Evolutionary conservation across 306 rosid species (phyloP), one percentile per base, ranked within the genome.

Genomic region (Coriaria nepalensis): DNA sequence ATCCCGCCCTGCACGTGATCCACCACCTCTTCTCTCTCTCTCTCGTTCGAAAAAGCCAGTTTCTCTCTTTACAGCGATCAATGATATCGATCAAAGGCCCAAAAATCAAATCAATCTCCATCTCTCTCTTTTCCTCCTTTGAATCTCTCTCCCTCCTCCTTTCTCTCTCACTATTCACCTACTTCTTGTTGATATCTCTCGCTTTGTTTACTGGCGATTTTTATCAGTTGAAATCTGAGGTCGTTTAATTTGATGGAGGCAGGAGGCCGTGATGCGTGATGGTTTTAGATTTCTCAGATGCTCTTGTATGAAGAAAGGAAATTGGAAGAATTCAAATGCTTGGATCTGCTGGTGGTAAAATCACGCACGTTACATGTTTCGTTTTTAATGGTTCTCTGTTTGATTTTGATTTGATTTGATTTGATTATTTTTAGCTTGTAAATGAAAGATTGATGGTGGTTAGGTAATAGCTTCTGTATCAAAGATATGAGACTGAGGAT

Each of bases 1-100:
- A 68, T 49, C 62, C 59, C 62, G 52, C 59, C 38, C 50, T 57
- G 80, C 95, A 81, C 95, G 95, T 84, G 95, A 88, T 76, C 65
- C 63, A 63, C 60, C 70, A 47, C 74, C 58, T 47, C 71, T 4
- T 8, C 68, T 40, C 70, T 35, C 55, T 43, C 64, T 59, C 69
- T 12, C 60, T n/a, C 34, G 10, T 40, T 8, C 36, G 43, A 8
- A 38, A 59, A 10, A 56, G 35, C 73, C 66, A 66, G 56, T 76
- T 65, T 69, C 80, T 73, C 68, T 68, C 74, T 61, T 61, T 20
- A 20, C 71, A 44, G 62, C 70, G 47, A 48, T 64, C 68, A 54
- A 61, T 61, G 51, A 43, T 46, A 62, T 55, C 68, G 62, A 57
- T 61, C 71, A 65, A 56, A 60, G 65, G 50, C 74, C 80, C 79